A percentile compares a stretch with the other conserved stretches of the same genome.
phyloP scores from a whole-genome alignment of 768 basidiomycete species.

The Boletus rubropictus region DNA sequence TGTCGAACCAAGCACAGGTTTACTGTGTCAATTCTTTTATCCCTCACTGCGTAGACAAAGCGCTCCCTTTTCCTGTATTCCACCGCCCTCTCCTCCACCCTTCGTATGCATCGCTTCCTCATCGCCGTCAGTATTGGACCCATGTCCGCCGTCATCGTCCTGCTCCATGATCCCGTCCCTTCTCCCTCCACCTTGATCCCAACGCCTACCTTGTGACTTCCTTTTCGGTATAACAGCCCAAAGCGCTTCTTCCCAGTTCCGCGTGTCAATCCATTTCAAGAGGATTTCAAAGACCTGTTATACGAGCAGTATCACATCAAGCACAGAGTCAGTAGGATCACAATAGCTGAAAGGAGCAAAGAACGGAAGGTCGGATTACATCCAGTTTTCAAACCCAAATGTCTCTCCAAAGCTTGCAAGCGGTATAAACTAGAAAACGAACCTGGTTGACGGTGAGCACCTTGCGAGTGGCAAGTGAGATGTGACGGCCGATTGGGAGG shows the following conservation, averaged over 20 bases:
- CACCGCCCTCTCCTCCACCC: not conserved
- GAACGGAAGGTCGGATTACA: not conserved
- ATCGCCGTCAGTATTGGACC: not conserved
- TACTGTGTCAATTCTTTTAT: too few species aligned
- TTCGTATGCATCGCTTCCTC: not conserved
- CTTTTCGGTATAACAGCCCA: constrained; percentile 87
- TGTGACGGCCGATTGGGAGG: constrained; percentile 90
- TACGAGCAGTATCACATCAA: constrained; percentile 1
- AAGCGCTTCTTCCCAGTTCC: constrained; percentile 82
- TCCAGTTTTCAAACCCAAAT: not conserved
- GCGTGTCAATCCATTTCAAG: constrained; percentile 79
- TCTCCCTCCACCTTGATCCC: constrained; percentile 12
- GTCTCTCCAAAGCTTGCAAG: constrained; percentile 1
- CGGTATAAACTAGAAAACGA: constrained; percentile 8
- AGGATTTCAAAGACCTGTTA: constrained; percentile 80
- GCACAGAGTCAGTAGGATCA: constrained; percentile 2
- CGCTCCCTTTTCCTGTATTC: too few species aligned
- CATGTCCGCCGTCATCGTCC: not conserved
- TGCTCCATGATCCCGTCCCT: not conserved
- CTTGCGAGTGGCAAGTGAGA: constrained; percentile 84
- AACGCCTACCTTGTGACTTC: constrained; percentile 56
- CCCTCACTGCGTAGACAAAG: too few species aligned
- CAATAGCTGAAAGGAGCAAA: not conserved
- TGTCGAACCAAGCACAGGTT: too few species aligned
- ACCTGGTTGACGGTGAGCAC: constrained; percentile 96